These are phyloP conservation scores for Rhynchospora pubera DNA, from an alignment of 176 grass and related monocot species.

Conservation along the genomic window DNA sequence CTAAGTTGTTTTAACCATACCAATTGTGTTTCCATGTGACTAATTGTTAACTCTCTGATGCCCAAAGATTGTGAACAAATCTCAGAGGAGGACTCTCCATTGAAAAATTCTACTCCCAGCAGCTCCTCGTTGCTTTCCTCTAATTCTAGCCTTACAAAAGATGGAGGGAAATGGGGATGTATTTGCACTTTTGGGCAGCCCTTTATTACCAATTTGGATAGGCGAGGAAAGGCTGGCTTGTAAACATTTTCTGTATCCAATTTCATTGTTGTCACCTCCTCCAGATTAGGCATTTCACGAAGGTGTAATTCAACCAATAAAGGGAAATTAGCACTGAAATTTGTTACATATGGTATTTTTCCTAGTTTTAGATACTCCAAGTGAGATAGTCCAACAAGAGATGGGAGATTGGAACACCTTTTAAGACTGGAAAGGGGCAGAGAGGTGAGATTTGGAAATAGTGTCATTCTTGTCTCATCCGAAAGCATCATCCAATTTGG, in stretches of 20 bases:
- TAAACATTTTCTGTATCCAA: not conserved
- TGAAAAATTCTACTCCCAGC: not conserved
- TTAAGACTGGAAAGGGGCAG: not conserved
- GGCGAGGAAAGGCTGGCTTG: not conserved
- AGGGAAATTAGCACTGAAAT: not conserved
- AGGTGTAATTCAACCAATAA: not conserved
- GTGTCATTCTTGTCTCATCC: not conserved
- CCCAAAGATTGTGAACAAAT: too few species aligned
- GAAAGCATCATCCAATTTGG: not conserved
- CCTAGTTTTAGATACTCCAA: not conserved
- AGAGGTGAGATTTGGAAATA: not conserved
- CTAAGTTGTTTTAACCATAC: not conserved
- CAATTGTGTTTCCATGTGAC: not conserved
- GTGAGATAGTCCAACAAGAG: not conserved
- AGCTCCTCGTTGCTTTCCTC: not conserved
- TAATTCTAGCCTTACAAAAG: not conserved
- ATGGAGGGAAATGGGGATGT: not conserved
- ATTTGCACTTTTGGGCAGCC: not conserved
- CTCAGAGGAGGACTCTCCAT: not conserved
- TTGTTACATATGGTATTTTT: not conserved
- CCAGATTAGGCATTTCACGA: not conserved
- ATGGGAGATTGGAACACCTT: not conserved
- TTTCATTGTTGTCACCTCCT: not conserved
- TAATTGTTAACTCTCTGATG: not conserved
- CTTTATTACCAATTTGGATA: not conserved